Percentiles rank a stretch among this genome's conserved stretches.
Conservation (phyloP, 2,329 filamentous ascomycete genomes). For the Trichophaea hybrida region DNA sequence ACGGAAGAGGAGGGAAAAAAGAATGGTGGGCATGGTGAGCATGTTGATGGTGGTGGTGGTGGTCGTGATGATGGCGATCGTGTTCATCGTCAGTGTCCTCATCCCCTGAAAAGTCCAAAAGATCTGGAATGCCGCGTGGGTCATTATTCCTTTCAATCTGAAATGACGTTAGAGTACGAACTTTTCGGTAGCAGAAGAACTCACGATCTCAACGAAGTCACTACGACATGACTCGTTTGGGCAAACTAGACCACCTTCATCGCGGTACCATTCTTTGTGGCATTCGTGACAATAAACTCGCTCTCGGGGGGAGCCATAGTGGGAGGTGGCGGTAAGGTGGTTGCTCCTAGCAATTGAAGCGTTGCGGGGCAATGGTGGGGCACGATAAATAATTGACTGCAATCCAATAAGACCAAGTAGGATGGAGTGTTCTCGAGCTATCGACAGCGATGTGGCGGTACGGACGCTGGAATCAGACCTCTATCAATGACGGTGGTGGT, state of each 20-base stretch:
- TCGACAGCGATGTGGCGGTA: no score
- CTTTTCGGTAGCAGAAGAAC: conserved; percentile 29
- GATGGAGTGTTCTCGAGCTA: no score
- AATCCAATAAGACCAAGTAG: no score
- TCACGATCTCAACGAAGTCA: conserved; percentile 75
- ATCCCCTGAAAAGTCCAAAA: conserved; percentile 3
- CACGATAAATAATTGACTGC: not conserved
- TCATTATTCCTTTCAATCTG: conserved; percentile 20
- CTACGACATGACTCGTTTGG: conserved; percentile 51
- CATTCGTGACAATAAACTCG: conserved; percentile 80
- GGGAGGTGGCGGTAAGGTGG: not conserved
- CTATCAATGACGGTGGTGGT: no score
- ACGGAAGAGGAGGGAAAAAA: not conserved
- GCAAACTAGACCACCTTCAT: conserved; percentile 55
- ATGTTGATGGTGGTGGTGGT: not conserved
- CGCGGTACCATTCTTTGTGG: conserved; percentile 62
- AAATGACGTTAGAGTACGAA: conserved; percentile 5
- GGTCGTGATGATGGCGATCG: not conserved
- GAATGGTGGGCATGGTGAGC: not conserved
- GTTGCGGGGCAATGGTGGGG: not conserved
- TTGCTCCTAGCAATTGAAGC: not conserved
- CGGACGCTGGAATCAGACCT: no score
- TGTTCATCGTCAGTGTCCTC: conserved; percentile 11
- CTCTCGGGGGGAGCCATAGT: conserved; percentile 37
- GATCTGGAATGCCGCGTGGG: conserved; percentile 5